Evolutionary conservation across 202 grass and related monocot species (phyloP).

Genomic region (Carex sylvatica): DNA sequence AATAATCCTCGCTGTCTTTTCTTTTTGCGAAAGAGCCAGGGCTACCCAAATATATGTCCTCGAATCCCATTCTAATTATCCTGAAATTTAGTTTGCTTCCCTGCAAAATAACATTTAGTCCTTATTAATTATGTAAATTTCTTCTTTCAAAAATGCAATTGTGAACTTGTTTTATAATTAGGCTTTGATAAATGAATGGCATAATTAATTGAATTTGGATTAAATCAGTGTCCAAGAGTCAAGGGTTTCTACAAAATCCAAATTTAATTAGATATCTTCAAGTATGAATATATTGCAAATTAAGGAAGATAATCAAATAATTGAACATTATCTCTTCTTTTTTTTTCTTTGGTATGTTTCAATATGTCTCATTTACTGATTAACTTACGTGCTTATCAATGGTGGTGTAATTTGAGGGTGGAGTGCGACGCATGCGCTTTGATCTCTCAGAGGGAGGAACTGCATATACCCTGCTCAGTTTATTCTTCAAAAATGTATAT

Average conservation of each 20-base stretch:
- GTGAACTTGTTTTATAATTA: background rate
- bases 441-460: conserved; percentile 77
- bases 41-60: conserved; percentile 69
- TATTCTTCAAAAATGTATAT: conserved; percentile 69
- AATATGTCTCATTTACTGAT: background rate
- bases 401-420: conserved; percentile 80
- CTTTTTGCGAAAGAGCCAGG: conserved; percentile 56
- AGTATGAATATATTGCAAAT: background rate
- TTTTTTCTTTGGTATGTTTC: background rate
- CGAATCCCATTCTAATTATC: conserved; percentile 80
- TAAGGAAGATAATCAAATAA: background rate
- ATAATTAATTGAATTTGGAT: background rate
- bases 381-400: conserved; percentile 51
- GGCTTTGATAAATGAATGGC: background rate
- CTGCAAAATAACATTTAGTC: conserved; percentile 35
- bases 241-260: background rate
- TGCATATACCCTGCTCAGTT: conserved; percentile 79
- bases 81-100: conserved; percentile 78
- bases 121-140: background rate
- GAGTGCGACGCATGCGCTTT: conserved; percentile 68
- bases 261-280: background rate
- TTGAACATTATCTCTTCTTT: background rate
- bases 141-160: conserved; percentile 4
- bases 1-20: conserved; percentile 55
- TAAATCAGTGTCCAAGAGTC: background rate